Percentiles rank a stretch among this genome's conserved stretches.
phyloP scores from a whole-genome alignment of 2,329 filamentous ascomycete genomes.

The Sporothrix luriei region DNA sequence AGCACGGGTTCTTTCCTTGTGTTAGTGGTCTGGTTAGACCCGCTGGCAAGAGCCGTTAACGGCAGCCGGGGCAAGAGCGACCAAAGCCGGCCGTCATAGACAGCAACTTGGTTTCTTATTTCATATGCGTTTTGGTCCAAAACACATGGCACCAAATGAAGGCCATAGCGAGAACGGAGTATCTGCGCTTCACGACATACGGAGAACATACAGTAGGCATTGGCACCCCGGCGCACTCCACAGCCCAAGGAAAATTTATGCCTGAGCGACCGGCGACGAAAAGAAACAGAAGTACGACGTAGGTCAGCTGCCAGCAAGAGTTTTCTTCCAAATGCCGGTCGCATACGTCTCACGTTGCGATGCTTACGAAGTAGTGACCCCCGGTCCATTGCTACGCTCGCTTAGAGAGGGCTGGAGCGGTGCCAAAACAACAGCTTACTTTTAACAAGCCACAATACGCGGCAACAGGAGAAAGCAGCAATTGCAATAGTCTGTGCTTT shows the following conservation, averaged over 20 bases:
- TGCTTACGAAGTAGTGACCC: conserved; percentile 15
- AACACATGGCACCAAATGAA: background rate
- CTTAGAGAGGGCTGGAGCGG: background rate
- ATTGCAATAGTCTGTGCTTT: background rate
- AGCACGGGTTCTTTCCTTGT: background rate
- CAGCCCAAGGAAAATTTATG: background rate
- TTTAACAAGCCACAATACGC: too few relatives aligned
- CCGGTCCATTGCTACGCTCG: background rate
- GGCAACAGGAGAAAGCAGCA: background rate
- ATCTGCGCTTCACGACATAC: background rate
- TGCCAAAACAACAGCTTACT: background rate
- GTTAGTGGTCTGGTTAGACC: conserved; percentile 11
- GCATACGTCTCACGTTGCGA: background rate
- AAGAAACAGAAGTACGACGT: background rate
- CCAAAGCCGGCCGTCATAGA: background rate
- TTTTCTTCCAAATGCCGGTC: background rate
- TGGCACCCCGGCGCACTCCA: background rate
- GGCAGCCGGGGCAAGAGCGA: conserved; percentile 20
- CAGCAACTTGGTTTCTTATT: background rate
- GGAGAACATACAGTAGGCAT: background rate
- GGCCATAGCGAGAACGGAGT: background rate
- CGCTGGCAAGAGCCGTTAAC: conserved; percentile 3
- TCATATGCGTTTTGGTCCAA: too few relatives aligned
- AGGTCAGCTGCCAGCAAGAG: conserved; percentile 9
- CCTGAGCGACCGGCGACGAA: conserved; percentile 7